Evolutionary conservation across 106 monocot genomes (phyloP).

Genomic region (Apostasia shenzhenica): DNA sequence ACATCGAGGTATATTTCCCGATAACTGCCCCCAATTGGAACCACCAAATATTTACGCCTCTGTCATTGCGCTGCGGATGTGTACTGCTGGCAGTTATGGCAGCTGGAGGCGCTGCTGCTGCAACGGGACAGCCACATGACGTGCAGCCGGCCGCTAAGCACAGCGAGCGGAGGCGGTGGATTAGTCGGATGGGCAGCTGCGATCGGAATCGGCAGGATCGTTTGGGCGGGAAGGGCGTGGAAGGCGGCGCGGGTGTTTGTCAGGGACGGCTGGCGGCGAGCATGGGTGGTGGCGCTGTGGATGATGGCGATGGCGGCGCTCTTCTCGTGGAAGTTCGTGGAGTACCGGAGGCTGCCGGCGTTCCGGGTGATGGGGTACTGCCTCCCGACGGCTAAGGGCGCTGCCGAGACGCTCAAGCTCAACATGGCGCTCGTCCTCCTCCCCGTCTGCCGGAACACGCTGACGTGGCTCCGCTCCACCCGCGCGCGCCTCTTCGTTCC

Average conservation of each 20-base stretch:
- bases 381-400: constrained; percentile 73
- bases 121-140: constrained; percentile 82
- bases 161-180: constrained; percentile 20
- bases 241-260: constrained; percentile 7
- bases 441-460: constrained; percentile 84
- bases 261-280: constrained; percentile 57
- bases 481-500: constrained; percentile 72
- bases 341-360: constrained; percentile 50
- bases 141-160: constrained; percentile 66
- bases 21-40: neutral
- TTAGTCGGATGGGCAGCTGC: constrained; percentile 37
- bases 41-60: neutral
- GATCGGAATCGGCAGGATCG: constrained; percentile 5
- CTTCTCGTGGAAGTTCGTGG: constrained; percentile 74
- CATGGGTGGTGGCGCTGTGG: constrained; percentile 67
- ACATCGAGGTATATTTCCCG: constrained; percentile 49
- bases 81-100: constrained; percentile 50
- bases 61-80: neutral
- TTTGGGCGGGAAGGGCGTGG: constrained; percentile 1
- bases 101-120: constrained; percentile 78
- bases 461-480: constrained; percentile 88
- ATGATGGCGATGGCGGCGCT: constrained; percentile 47
- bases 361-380: constrained; percentile 87
- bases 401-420: constrained; percentile 87
- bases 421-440: constrained; percentile 89